Evolutionary conservation across 257 asterid genomes (phyloP).

Genomic region (Jacaranda copaia): DNA sequence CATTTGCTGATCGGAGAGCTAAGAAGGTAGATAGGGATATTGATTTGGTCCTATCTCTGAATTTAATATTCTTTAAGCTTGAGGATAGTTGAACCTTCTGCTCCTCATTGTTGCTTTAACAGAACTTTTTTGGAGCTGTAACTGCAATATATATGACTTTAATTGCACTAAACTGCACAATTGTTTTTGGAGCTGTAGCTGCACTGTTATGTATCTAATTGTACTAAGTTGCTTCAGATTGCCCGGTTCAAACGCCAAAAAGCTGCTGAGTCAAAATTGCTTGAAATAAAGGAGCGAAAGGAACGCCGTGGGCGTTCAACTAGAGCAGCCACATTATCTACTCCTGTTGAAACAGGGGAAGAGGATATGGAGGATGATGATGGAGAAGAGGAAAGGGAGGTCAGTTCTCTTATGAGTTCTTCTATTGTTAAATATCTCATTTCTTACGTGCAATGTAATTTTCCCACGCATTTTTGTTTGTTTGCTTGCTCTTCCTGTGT

Average conservation of each 20-base stretch:
- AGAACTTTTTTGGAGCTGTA: neutral
- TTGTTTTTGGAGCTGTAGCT: neutral
- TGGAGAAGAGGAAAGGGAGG: constrained; percentile 99
- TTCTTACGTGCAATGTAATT: neutral
- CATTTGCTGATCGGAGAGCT: constrained; percentile 75
- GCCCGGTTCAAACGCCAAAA: constrained; percentile 85
- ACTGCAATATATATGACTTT: constrained; percentile 6
- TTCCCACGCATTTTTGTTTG: neutral
- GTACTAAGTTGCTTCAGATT: constrained; percentile 55
- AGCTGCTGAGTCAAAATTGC: constrained; percentile 87
- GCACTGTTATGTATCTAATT: constrained; percentile 16
- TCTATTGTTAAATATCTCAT: neutral
- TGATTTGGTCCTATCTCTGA: neutral
- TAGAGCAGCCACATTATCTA: constrained; percentile 89
- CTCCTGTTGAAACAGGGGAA: constrained; percentile 76
- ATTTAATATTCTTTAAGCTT: neutral
- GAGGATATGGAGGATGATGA: constrained; percentile 87
- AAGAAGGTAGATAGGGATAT: constrained; percentile 63
- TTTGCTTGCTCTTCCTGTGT: neutral
- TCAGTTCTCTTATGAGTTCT: constrained; percentile 41
- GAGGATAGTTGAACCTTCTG: neutral
- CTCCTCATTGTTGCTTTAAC: neutral
- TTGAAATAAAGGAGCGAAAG: constrained; percentile 85
- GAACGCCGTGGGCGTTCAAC: constrained; percentile 97
- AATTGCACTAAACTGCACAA: constrained; percentile 26